phyloP scores from a whole-genome alignment of 306 rosid genomes.

The Castanea mollissima region DNA sequence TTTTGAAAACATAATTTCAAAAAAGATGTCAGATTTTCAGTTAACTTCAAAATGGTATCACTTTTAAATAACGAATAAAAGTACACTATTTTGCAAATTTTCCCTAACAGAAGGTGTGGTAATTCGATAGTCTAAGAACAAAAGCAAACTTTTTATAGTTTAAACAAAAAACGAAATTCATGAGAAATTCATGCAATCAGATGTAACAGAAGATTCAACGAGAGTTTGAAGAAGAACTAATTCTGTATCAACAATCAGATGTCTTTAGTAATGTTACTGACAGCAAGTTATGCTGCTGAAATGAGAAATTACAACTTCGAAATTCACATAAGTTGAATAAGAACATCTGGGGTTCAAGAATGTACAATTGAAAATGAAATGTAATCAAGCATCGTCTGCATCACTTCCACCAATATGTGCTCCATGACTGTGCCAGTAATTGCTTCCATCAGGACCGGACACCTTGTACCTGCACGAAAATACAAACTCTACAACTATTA shows the following conservation, averaged over 20 bases:
- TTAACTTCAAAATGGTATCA: too few species aligned
- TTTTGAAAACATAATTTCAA: too few species aligned
- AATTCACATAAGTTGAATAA: slow-evolving; percentile 39
- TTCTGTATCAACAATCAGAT: slow-evolving; percentile 30
- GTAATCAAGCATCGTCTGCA: slow-evolving; percentile 67
- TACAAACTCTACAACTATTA: slow-evolving; percentile 32
- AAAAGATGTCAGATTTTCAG: too few species aligned
- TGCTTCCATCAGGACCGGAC: slow-evolving; percentile 75
- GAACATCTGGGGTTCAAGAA: slow-evolving; percentile 39
- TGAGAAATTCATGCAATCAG: neutral
- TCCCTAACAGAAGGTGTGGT: too few species aligned
- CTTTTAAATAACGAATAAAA: too few species aligned
- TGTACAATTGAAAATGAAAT: slow-evolving; percentile 46
- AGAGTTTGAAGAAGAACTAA: slow-evolving; percentile 22
- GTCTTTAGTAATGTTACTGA: slow-evolving; percentile 27
- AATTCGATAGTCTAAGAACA: too few species aligned
- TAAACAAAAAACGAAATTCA: too few species aligned
- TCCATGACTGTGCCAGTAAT: slow-evolving; percentile 67
- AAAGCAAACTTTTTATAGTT: too few species aligned
- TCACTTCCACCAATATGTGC: slow-evolving; percentile 78
- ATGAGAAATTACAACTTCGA: slow-evolving; percentile 23
- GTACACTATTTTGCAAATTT: too few species aligned
- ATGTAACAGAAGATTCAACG: slow-evolving; percentile 22
- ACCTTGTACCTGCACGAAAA: slow-evolving; percentile 63
- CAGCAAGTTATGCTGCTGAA: slow-evolving; percentile 28